These are phyloP conservation scores for Mucor irregularis DNA, from an alignment of 371 early-diverging fungal genomes.

Conservation along the genomic window DNA sequence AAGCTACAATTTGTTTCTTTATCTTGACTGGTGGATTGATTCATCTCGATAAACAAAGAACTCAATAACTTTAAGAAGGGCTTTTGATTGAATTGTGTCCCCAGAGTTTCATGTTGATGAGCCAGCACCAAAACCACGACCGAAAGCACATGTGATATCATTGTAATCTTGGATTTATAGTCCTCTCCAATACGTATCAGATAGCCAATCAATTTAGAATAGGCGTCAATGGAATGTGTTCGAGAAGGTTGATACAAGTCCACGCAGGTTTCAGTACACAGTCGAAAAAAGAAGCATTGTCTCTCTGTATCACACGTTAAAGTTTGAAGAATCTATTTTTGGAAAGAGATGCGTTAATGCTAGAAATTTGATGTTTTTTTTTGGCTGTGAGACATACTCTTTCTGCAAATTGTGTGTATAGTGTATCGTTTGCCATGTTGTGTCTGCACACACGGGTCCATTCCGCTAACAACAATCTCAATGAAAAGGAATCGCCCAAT, in stretches of 20 bases:
- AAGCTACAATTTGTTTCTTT: constrained; percentile 16
- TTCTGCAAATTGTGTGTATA: constrained; percentile 51
- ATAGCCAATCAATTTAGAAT: constrained; percentile 75
- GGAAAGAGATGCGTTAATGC: not conserved
- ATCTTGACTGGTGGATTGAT: constrained; percentile 49
- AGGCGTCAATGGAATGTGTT: constrained; percentile 70
- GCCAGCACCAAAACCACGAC: constrained; percentile 83
- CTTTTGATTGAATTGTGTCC: constrained; percentile 84
- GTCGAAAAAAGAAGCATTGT: constrained; percentile 39
- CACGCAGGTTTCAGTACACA: constrained; percentile 36
- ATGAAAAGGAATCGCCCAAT: constrained; percentile 16
- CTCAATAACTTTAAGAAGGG: constrained; percentile 89
- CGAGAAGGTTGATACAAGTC: constrained; percentile 26
- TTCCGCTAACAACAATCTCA: constrained; percentile 68
- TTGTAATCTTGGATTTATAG: constrained; percentile 54
- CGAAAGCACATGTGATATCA: constrained; percentile 78
- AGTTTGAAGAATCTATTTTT: constrained; percentile 16
- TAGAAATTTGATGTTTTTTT: not conserved
- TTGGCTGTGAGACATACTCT: constrained; percentile 1
- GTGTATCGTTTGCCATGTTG: constrained; percentile 70
- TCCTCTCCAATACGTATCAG: constrained; percentile 55
- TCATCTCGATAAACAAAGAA: constrained; percentile 77
- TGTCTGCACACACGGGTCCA: constrained; percentile 87
- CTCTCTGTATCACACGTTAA: constrained; percentile 23
- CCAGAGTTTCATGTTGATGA: constrained; percentile 76